Evolutionary conservation across 2,329 filamentous ascomycete species (phyloP).

Genomic region (Triangularia setosa): DNA sequence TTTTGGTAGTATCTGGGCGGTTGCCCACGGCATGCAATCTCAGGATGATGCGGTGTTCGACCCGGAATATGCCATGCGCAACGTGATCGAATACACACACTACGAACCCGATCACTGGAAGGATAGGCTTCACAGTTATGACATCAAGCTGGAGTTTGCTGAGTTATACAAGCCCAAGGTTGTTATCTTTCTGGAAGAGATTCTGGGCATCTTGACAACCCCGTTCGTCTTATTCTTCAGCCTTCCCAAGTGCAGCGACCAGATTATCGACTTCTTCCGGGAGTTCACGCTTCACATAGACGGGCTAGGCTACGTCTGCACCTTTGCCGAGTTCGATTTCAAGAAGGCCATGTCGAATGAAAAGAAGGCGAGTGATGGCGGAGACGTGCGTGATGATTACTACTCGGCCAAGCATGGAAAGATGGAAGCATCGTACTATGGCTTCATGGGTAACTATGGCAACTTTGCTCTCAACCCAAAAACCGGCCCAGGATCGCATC

Average conservation of each 20-base stretch:
- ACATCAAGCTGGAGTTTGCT: constrained; percentile 87
- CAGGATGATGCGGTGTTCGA: constrained; percentile 89
- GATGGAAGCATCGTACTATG: constrained; percentile 96
- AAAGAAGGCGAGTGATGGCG: constrained; percentile 36
- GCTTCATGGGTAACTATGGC: constrained; percentile 89
- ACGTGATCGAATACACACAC: constrained; percentile 89
- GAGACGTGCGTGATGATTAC: constrained; percentile 83
- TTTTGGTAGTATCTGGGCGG: constrained; percentile 77
- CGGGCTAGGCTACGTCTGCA: constrained; percentile 92
- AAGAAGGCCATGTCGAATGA: constrained; percentile 65
- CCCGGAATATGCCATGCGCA: constrained; percentile 80
- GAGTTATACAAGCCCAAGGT: constrained; percentile 88
- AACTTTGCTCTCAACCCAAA: constrained; percentile 76
- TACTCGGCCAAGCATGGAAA: constrained; percentile 95
- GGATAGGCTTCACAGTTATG: constrained; percentile 83
- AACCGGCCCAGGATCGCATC: constrained; percentile 52
- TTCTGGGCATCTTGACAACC: constrained; percentile 87
- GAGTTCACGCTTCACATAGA: constrained; percentile 98
- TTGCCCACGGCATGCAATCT: constrained; percentile 77
- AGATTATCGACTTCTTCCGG: constrained; percentile 94
- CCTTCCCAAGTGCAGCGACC: constrained; percentile 82
- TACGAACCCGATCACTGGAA: constrained; percentile 90
- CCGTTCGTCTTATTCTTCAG: constrained; percentile 85
- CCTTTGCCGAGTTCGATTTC: constrained; percentile 96
- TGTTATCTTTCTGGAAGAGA: constrained; percentile 86